A percentile compares a stretch with the other conserved stretches of the same genome.
phyloP scores from a whole-genome alignment of 1,139 yeast genomes.

The Hemisphaericaspora xylofermentans region DNA sequence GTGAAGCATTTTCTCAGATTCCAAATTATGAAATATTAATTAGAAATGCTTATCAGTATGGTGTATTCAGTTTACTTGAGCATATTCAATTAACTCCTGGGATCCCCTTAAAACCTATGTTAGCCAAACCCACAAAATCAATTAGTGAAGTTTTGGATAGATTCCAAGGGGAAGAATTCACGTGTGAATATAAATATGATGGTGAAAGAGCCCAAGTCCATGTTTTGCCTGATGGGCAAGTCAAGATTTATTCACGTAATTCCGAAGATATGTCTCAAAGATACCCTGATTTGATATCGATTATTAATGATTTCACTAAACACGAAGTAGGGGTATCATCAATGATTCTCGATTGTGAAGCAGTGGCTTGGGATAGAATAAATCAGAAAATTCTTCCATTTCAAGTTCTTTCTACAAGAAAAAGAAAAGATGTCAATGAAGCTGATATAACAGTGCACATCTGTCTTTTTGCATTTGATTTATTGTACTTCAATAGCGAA shows the following conservation, averaged over 20 bases:
- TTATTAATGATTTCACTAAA: constrained; percentile 60
- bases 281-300: constrained; percentile 83
- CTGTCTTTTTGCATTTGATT: constrained; percentile 89
- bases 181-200: constrained; percentile 95
- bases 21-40: constrained; percentile 87
- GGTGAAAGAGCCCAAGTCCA: constrained; percentile 98
- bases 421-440: constrained; percentile 87
- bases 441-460: constrained; percentile 87
- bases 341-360: constrained; percentile 89
- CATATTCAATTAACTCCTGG: constrained; percentile 84
- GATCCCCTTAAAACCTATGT: constrained; percentile 94
- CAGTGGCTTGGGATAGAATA: constrained; percentile 95
- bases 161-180: constrained; percentile 79
- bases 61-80: constrained; percentile 62
- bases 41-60: constrained; percentile 61
- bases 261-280: constrained; percentile 96
- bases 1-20: constrained; percentile 86
- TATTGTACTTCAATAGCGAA: constrained; percentile 69
- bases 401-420: constrained; percentile 88
- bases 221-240: constrained; percentile 61
- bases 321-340: constrained; percentile 40
- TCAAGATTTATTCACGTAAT: constrained; percentile 84
- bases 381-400: constrained; percentile 81
- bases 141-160: constrained; percentile 86
- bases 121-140: constrained; percentile 95